Conservation (phyloP, 805 yeast genomes). For the Yamadazyma laniorum region DNA sequence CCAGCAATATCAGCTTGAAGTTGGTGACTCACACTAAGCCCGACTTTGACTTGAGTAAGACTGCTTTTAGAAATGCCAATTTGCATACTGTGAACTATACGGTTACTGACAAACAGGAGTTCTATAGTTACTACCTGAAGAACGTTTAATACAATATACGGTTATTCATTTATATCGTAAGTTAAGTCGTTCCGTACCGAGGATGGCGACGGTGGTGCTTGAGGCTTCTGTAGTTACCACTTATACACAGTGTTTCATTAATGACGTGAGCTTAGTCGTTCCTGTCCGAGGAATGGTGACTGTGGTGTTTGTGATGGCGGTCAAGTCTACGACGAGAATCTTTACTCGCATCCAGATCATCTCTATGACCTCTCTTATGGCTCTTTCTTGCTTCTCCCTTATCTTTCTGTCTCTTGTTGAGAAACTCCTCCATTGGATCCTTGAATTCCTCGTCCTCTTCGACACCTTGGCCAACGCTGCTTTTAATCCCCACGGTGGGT, state of each 20-base stretch:
- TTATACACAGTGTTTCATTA: no score
- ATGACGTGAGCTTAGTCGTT: no score
- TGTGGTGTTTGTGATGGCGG: no score
- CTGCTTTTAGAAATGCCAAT: conserved; percentile 32
- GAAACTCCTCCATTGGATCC: conserved; percentile 32
- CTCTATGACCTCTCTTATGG: no score
- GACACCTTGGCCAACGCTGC: background rate
- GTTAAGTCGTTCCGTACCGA: no score
- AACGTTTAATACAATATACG: conserved; percentile 2
- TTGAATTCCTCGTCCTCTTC: conserved; percentile 27
- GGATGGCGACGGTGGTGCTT: no score
- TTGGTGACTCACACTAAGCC: conserved; percentile 22
- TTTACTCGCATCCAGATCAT: no score
- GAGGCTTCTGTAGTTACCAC: no score
- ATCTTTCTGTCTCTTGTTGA: conserved; percentile 7
- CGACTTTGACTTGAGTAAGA: conserved; percentile 17
- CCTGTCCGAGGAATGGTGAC: no score
- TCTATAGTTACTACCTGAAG: conserved; percentile 22
- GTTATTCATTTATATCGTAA: background rate
- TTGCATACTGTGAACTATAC: conserved; percentile 32
- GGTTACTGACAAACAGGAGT: conserved; percentile 28
- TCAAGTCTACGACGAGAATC: no score
- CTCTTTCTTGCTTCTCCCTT: conserved; percentile 4
- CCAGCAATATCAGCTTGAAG: conserved; percentile 25
- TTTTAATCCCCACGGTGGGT: background rate